Evolutionary conservation across 148 eudicot species (phyloP).

Genomic region (Nepenthes gracilis): DNA sequence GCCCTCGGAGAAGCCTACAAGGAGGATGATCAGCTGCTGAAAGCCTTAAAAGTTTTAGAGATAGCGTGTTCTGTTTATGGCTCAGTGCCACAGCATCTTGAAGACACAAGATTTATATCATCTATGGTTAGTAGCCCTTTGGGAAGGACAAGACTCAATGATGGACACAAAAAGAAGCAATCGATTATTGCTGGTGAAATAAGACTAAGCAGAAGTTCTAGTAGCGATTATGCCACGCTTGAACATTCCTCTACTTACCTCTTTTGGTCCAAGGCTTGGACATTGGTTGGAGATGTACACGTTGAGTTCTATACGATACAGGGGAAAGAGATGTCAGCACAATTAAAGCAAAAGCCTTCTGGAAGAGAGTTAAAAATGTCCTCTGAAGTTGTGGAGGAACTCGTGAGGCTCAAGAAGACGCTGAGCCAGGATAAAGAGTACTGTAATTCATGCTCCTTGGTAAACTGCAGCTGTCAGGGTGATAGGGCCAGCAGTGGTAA

Average conservation of each 20-base stretch:
- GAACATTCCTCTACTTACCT: constrained; percentile 49
- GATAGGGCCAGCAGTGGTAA: constrained; percentile 93
- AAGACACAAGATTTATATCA: constrained; percentile 67
- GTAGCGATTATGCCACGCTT: constrained; percentile 18
- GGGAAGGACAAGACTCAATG: constrained; percentile 11
- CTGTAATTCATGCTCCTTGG: constrained; percentile 70
- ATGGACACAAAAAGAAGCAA: constrained; percentile 17
- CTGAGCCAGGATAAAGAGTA: constrained; percentile 52
- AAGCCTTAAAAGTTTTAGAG: constrained; percentile 77
- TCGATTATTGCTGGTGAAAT: constrained; percentile 16
- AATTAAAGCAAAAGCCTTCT: constrained; percentile 25
- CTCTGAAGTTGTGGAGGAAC: constrained; percentile 79
- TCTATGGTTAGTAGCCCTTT: constrained; percentile 45
- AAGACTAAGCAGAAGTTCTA: constrained; percentile 6
- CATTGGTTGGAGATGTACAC: constrained; percentile 80
- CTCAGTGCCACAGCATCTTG: constrained; percentile 87
- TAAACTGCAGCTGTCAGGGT: constrained; percentile 93
- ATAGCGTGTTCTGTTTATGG: constrained; percentile 90
- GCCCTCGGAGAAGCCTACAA: constrained; percentile 81
- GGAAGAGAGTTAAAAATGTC: constrained; percentile 65
- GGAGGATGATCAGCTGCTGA: constrained; percentile 60
- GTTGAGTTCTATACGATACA: constrained; percentile 49
- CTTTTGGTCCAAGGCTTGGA: constrained; percentile 96
- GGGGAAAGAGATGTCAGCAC: constrained; percentile 29
- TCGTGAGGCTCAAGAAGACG: constrained; percentile 76